phyloP scores from a whole-genome alignment of 2,329 filamentous ascomycete genomes.

The Talaromyces sp. region DNA sequence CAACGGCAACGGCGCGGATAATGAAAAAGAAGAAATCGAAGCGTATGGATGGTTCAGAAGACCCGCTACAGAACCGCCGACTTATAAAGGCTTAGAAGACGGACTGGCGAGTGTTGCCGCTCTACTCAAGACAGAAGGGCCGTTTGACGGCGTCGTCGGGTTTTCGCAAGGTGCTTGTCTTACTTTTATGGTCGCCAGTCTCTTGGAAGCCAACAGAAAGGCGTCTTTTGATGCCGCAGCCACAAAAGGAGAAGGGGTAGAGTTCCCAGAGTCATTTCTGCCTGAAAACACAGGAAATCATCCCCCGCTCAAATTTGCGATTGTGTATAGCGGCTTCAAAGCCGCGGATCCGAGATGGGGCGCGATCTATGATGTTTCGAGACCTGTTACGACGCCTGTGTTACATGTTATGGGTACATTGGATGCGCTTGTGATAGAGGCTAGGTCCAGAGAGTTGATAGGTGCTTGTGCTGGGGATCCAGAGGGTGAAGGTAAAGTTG shows the following conservation, averaged over 20 bases:
- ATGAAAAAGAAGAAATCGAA: constrained; percentile 55
- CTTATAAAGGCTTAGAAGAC: constrained; percentile 67
- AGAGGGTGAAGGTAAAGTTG: constrained; percentile 50
- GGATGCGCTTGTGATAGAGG: constrained; percentile 85
- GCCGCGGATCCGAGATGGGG: constrained; percentile 60
- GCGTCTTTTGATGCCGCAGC: constrained; percentile 49
- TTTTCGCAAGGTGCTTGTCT: constrained; percentile 78
- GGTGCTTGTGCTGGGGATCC: constrained; percentile 60
- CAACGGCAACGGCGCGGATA: constrained; percentile 37
- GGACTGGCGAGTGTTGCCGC: constrained; percentile 64
- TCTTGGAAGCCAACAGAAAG: constrained; percentile 58
- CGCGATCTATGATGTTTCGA: constrained; percentile 67
- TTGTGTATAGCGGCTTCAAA: constrained; percentile 75
- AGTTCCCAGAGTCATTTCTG: constrained; percentile 52
- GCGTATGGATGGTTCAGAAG: constrained; percentile 81
- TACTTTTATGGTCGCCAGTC: constrained; percentile 67
- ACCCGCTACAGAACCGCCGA: constrained; percentile 45
- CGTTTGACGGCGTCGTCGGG: constrained; percentile 74
- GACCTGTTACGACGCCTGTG: constrained; percentile 67
- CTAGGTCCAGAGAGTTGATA: constrained; percentile 63
- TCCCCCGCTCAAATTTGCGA: constrained; percentile 64
- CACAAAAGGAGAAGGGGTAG: constrained; percentile 37
- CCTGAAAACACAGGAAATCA: constrained; percentile 38
- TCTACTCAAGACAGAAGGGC: constrained; percentile 60
- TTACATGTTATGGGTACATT: constrained; percentile 79